Conservation (phyloP, 345 rosid genomes). For the Ceriops tagal region DNA sequence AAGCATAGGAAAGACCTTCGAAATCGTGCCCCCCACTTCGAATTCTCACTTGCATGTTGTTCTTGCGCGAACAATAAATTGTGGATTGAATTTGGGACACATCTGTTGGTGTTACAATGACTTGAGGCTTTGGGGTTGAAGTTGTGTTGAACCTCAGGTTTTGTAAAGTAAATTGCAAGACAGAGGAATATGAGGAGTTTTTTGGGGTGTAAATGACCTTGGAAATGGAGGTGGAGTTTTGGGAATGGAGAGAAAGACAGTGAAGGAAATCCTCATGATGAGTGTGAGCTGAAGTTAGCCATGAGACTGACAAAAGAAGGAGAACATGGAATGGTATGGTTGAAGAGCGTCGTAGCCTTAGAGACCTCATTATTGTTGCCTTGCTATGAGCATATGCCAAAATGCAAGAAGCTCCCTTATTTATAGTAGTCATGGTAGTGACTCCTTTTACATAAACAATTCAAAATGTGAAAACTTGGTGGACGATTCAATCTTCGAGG, state of each 20-base stretch:
- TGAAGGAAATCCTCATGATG: slow-evolving; percentile 17
- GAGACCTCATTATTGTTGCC: neutral
- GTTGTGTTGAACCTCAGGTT: slow-evolving; percentile 7
- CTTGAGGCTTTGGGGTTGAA: slow-evolving; percentile 10
- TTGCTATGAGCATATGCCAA: no score
- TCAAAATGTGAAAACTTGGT: no score
- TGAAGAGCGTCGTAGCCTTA: neutral
- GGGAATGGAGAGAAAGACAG: slow-evolving; percentile 6
- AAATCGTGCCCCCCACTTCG: slow-evolving; percentile 24
- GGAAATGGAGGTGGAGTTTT: slow-evolving; percentile 9
- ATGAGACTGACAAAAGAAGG: neutral
- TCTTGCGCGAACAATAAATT: neutral
- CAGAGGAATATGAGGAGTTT: slow-evolving; percentile 7
- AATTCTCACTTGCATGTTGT: slow-evolving; percentile 12
- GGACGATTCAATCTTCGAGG: no score
- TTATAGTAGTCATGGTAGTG: no score
- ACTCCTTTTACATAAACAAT: no score
- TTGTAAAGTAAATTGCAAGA: slow-evolving; percentile 3
- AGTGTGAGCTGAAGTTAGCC: neutral
- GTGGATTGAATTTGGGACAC: slow-evolving; percentile 9
- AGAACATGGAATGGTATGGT: neutral
- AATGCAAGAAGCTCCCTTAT: no score
- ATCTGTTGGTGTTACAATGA: slow-evolving; percentile 12
- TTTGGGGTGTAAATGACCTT: slow-evolving; percentile 8
- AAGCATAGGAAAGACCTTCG: slow-evolving; percentile 18